Base-by-base conservation (phyloP, 2,329 filamentous ascomycete genomes). In the Trichoderma harzianum region DNA sequence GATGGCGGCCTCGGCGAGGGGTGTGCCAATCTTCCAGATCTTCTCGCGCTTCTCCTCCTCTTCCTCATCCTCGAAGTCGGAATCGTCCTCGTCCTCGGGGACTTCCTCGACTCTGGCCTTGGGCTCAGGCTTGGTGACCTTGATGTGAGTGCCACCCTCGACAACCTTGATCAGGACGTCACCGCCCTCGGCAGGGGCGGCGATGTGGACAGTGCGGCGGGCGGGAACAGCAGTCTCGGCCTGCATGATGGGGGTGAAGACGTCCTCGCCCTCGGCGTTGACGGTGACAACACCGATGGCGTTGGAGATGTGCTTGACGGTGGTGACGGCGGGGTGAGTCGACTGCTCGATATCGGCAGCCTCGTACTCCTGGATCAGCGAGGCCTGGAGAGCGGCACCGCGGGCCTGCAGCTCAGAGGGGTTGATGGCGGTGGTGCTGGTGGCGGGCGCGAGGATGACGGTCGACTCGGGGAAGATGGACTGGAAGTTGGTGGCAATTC, bases 341-440 rank as follows among this genome's bases (percentile, higher is more conserved):
- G 93, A 97, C 87, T 98, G 95, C 81, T 97, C 93, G 77, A 99
- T 97, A 80, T 98, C 95, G 76, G 94, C 91, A 76, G 90, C 88
- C 78, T 99, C 96, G 83, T 97, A 99, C 82, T 97, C 95, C 82
- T 95, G 91, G 81, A 99, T 94, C 74, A 99, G 86, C 73, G 92
- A 97, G 47, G 96, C 96, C 84, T 99, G 96, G 77, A 99, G 94
- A 36, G 96, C 95, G 73, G 96, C 96, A 79, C 96, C 96, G 75
- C 96, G 91, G 74, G 93, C 92, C 78, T 92, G 87, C 70, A 98
- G 88, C 85, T 98, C 95, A 4, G 94, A 96, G 74, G 96, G 96
- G 88, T 98, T 98, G 84, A 98, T 90, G 74, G 95, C 92, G 30
- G 86, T 87, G 51, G 91, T 78, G 75, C 86, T 89, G 69, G 95